phyloP scores from a whole-genome alignment of 305 asterid species.

The Fraxinus floribunda region DNA sequence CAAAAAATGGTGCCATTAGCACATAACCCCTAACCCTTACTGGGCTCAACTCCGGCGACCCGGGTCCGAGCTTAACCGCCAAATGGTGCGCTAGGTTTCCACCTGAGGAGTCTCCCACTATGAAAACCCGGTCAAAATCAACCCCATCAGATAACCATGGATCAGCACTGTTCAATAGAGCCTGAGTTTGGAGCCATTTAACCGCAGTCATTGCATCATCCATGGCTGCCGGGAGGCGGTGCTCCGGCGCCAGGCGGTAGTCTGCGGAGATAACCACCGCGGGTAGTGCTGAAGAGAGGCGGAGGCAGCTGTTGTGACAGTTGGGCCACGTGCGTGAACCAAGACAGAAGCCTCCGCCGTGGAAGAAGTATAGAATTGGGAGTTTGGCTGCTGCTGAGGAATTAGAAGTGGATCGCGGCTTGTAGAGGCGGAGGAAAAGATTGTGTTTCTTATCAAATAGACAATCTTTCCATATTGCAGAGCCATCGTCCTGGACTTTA shows the following conservation, averaged over 20 bases:
- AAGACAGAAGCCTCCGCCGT: constrained; percentile 85
- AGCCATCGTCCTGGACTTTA: constrained; percentile 46
- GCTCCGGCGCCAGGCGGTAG: constrained; percentile 83
- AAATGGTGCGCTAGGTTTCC: constrained; percentile 82
- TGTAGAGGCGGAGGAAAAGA: constrained; percentile 69
- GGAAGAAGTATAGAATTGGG: constrained; percentile 59
- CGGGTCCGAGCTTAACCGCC: constrained; percentile 60
- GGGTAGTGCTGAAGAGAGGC: constrained; percentile 55
- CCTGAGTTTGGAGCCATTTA: constrained; percentile 62
- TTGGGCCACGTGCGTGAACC: constrained; percentile 75
- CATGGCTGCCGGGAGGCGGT: constrained; percentile 75
- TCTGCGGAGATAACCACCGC: constrained; percentile 68
- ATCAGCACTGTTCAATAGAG: constrained; percentile 25
- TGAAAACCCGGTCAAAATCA: constrained; percentile 50
- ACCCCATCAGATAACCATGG: constrained; percentile 40
- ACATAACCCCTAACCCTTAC: constrained; percentile 64
- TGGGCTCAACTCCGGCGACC: constrained; percentile 56
- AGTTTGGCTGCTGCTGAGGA: constrained; percentile 28
- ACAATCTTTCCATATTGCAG: constrained; percentile 58
- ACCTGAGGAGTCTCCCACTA: constrained; percentile 80
- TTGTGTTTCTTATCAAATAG: constrained; percentile 34
- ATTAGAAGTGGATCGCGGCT: constrained; percentile 25
- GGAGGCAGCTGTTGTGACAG: constrained; percentile 60
- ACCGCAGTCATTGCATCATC: constrained; percentile 52
- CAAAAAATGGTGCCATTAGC: constrained; percentile 80